Evolutionary conservation across 1,284 basidiomycete genomes (phyloP), one percentile per base, ranked within the genome.

Genomic region (Phellopilus nigrolimitatus): DNA sequence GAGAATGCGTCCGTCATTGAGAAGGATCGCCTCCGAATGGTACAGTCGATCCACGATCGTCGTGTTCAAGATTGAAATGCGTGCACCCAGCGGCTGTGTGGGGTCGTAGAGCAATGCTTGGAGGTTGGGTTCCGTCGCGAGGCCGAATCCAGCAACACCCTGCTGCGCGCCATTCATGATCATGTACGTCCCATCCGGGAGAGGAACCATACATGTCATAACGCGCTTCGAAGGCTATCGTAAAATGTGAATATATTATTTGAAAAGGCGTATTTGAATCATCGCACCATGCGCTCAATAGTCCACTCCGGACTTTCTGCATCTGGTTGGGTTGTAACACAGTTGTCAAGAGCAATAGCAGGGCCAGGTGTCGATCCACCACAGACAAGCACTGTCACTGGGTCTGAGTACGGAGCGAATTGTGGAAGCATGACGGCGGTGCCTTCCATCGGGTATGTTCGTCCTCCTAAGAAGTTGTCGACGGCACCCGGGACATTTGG

Each of bases 1-100:
- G 46, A 88, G 70, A 17, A 90, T 74, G 8, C 82, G 77, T 9
- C 83, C 86, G 57, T 87, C 83, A 3, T 79, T 78, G 28, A 87
- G 73, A 6, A 88, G 73, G 15, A 71, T 74, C 49, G 82, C 80
- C 62, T 88, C 86, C 0, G 84, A 87, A 62, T 94, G 91, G 60
- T 94, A 94, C 62, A 94, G 61, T 17, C 91, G 81, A 9, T 89
- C 80, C 34, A 91, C 83, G 51, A 80, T 84, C 12, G 87, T 90
- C n/a, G 64, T 75, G 64, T 74, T 69, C 57, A 84, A 71, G 68
- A 86, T 76, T 54, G 86, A 80, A 58, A 83, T 71, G 54, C 88
- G 79, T 47, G 78, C 74, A n/a, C 73, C 70, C 27, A 79, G 56
- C 1, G 86, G 74, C 49, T 74, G 66, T 0, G 73, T 63, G 0